Evolutionary conservation across 371 early-diverging fungal genomes (phyloP).

Genomic region (Mortierella sp.): DNA sequence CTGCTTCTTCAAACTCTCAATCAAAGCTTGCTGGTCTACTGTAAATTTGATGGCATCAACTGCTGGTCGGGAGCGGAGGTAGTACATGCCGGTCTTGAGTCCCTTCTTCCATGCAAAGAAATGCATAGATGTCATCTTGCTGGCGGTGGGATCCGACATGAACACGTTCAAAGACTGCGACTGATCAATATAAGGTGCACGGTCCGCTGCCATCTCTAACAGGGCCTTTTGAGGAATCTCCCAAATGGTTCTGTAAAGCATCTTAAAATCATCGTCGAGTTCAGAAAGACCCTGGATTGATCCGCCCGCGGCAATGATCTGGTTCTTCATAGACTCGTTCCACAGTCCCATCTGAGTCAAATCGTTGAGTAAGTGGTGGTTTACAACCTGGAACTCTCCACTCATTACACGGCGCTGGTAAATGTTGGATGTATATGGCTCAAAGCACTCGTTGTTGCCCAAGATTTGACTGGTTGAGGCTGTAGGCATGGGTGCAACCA

Average conservation of each 20-base stretch:
- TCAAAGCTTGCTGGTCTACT: constrained; percentile 61
- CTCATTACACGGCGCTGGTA: constrained; percentile 97
- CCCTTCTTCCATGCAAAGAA: constrained; percentile 99
- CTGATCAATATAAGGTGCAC: constrained; percentile 98
- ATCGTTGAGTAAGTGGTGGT: constrained; percentile 95
- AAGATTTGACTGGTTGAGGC: constrained; percentile 98
- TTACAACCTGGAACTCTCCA: constrained; percentile 99
- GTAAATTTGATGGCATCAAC: constrained; percentile 98
- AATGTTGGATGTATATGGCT: constrained; percentile 98
- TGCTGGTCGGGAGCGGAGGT: constrained; percentile 96
- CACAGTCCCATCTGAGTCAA: constrained; percentile 93
- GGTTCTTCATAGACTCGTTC: constrained; percentile 96
- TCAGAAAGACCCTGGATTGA: constrained; percentile 86
- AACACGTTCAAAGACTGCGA: constrained; percentile 98
- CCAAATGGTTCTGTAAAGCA: constrained; percentile 98
- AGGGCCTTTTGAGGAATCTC: constrained; percentile 93
- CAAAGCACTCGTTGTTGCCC: constrained; percentile 99
- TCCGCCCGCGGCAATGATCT: constrained; percentile 95
- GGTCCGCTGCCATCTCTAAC: constrained; percentile 89
- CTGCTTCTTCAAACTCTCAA: constrained; percentile 57
- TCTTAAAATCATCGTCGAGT: constrained; percentile 91
- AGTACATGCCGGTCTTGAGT: constrained; percentile 99
- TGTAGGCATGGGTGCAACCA: constrained; percentile 99
- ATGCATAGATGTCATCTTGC: constrained; percentile 98
- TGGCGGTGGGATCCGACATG: constrained; percentile 93